Evolutionary conservation across 192 early-diverging fungal species (phyloP).

Genomic region (Coemansia sp.): DNA sequence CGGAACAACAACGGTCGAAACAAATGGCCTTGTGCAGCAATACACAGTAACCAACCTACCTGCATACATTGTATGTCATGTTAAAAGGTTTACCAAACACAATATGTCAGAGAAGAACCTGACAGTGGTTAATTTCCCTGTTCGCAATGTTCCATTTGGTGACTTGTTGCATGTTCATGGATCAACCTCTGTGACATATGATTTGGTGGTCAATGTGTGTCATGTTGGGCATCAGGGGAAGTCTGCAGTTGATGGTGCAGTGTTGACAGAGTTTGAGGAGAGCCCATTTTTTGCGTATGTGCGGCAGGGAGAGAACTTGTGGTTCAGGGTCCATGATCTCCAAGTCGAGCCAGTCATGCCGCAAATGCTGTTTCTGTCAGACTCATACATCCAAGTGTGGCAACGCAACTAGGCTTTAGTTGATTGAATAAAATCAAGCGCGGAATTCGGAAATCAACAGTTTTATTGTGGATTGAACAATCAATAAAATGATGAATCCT

Average conservation of each 20-base stretch:
- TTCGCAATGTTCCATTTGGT: slow-evolving; percentile 81
- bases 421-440: not conserved
- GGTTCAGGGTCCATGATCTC: slow-evolving; percentile 95
- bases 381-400: slow-evolving; percentile 65
- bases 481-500: no score
- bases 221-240: slow-evolving; percentile 67
- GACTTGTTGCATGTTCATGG: slow-evolving; percentile 61
- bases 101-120: slow-evolving; percentile 92
- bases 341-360: slow-evolving; percentile 89
- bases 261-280: slow-evolving; percentile 31
- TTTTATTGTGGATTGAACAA: no score
- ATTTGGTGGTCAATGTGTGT: slow-evolving; percentile 88
- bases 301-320: slow-evolving; percentile 73
- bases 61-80: slow-evolving; percentile 84
- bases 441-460: no score
- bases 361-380: slow-evolving; percentile 91
- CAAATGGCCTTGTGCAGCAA: slow-evolving; percentile 57
- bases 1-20: slow-evolving; percentile 59
- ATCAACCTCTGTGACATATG: slow-evolving; percentile 59
- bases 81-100: slow-evolving; percentile 88
- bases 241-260: not conserved
- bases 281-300: slow-evolving; percentile 85
- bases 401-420: not conserved
- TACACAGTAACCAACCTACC: slow-evolving; percentile 79
- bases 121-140: slow-evolving; percentile 94